A percentile compares a stretch with the other conserved stretches of the same genome.
Conservation (phyloP, 2,329 filamentous ascomycete species). For the Penicillium glabrum region DNA sequence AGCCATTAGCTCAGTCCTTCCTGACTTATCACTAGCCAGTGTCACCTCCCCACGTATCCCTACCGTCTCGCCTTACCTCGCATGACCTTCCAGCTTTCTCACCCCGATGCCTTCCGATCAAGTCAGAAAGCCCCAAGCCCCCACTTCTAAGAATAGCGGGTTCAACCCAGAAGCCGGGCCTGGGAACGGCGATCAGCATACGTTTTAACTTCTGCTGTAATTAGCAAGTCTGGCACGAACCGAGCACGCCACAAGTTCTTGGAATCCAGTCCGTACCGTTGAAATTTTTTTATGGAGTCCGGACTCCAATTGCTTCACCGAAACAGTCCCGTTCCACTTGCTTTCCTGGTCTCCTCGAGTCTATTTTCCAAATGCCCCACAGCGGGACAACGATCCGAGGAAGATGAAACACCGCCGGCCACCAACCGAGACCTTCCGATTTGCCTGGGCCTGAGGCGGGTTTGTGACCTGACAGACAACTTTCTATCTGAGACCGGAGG, state of each 20-base stretch:
- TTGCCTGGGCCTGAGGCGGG: slow-evolving; percentile 11
- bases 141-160: slow-evolving; percentile 11
- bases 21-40: neutral
- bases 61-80: neutral
- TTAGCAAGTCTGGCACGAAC: too few relatives aligned
- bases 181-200: neutral
- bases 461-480: slow-evolving; percentile 6
- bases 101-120: neutral
- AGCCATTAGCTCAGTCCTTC: too few relatives aligned
- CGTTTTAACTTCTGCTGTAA: neutral
- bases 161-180: neutral
- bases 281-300: neutral
- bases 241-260: too few relatives aligned
- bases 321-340: neutral
- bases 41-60: neutral
- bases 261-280: neutral
- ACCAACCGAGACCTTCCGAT: slow-evolving; percentile 26
- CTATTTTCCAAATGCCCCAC: slow-evolving; percentile 16
- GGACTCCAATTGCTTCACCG: neutral
- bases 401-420: slow-evolving; percentile 20
- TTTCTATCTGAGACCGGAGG: slow-evolving; percentile 19
- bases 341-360: neutral
- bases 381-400: slow-evolving; percentile 25
- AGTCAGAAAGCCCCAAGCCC: neutral
- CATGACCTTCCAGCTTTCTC: neutral